Evolutionary conservation across 2,329 filamentous ascomycete species (phyloP), one percentile per base, ranked within the genome.

Genomic region (Beauveria australis): DNA sequence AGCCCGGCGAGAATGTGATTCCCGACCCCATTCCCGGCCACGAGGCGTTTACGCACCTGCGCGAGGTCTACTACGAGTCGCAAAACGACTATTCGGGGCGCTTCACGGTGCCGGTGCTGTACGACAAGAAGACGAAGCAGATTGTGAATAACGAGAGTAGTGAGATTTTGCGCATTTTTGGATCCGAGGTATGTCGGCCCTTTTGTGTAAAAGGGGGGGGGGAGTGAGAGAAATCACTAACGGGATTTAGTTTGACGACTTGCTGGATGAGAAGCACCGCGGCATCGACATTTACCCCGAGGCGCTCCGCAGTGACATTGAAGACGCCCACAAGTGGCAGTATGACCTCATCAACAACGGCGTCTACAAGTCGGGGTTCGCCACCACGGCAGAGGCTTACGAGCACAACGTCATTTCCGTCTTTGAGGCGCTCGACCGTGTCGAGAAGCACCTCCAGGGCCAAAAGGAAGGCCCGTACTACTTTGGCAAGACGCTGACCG

Each of bases 121-220:
- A 89, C 76, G 91, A 96, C 75, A 91, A 85, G 76, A 86, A 88
- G 76, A 76, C 78, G 57, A 82, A 86, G 68, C 83, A 78, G 40
- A 95, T 96, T 69, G 92, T 96, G 64, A 94, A 82, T 82, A 97
- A 97, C 67, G 92, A 96, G 81, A 91, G 89, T 73, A 87, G 87
- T 66, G 92, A 97, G 77, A 96, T 97, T 71, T 86, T 96, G 72
- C 87, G 92, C 70, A 96, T 96, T 89, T 79, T 97, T 63, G 89
- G 89, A 71, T 81, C 81, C 47, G 89, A 85, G 68, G 91, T 91
- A 57, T 19, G 70, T 49, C 12, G 24, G 33, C 12, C 14, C 6
- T 6, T 37, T 46, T 37, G 33, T 14, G 12, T 14, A 37, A 12
- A 14, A 5, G 3, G 33, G 9, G 3, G 33, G 9, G 12, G 7